Base-by-base conservation (phyloP, 2,329 filamentous ascomycete genomes). In the Trichoderma sp. region DNA sequence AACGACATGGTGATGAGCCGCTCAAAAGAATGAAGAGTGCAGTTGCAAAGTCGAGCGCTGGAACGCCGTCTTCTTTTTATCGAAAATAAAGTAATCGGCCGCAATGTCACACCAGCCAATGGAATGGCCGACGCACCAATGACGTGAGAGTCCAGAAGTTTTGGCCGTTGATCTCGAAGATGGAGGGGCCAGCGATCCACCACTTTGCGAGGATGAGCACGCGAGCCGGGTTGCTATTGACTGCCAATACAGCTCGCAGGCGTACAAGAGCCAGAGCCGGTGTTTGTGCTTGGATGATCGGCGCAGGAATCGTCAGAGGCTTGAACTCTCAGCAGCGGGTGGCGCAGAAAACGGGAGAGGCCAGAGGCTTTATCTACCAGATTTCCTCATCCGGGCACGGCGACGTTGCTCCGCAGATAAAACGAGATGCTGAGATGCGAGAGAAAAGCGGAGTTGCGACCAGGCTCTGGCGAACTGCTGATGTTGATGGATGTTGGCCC, bases 1-100 rank as follows among this genome's bases (percentile, higher is more conserved):
- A 79, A 75, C 69, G 53, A 33, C 69, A 70, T 70, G 40, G 21
- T 13, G 29, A 49, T 37, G 29, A 37, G n/a, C 53, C 52, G 29
- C 14, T 67, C 55, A 40, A 21, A 6, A 29, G 27, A 3, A 10
- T 40, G 6, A 16, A n/a, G 4, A 29, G 5, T 21, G 40, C 60
- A 47, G 43, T 59, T 58, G 53, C n/a, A 3, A 19, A 8, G 19
- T 21, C 0, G n/a, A 57, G 55, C 10, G 55, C 63, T 49, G 31
- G 14, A 60, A 49, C 14, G 24, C 43, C 14, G 14, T 21, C 29
- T 43, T 63, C n/a, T 14, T 53, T 37, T 33, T 72, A 77, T 74
- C 62, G 31, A 13, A 31, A 31, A 14, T 2, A 5, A 24, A 60
- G 40, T 29, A 13, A 68, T 60, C 21, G 11, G 19, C 16, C 24